Conservation (phyloP, 306 rosid genomes). For the Cucumis cinereus region DNA sequence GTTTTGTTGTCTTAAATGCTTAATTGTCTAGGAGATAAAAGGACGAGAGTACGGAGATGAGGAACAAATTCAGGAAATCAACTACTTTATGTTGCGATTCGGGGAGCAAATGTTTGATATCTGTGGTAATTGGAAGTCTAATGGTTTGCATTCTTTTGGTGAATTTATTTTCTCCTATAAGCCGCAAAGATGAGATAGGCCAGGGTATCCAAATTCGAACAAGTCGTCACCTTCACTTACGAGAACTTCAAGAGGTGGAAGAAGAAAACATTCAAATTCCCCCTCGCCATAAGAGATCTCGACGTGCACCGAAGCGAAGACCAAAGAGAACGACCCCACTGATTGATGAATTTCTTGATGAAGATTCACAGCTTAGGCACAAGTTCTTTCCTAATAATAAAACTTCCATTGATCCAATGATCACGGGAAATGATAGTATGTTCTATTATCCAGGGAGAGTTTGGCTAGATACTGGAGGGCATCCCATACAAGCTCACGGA, state of each 20-base stretch:
- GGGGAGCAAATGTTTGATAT: conserved; percentile 55
- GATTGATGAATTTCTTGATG: conserved; percentile 91
- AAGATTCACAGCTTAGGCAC: conserved; percentile 71
- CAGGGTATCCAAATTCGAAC: conserved; percentile 25
- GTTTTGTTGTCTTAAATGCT: conserved; percentile 41
- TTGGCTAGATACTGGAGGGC: conserved; percentile 88
- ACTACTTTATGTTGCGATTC: conserved; percentile 59
- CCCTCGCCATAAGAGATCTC: conserved; percentile 89
- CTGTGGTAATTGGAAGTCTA: conserved; percentile 54
- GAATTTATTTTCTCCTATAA: conserved; percentile 34
- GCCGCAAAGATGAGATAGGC: conserved; percentile 20
- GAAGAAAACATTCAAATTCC: conserved; percentile 71
- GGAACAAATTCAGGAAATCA: conserved; percentile 76
- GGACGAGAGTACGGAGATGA: conserved; percentile 60
- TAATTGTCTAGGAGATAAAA: conserved; percentile 49
- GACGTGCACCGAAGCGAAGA: conserved; percentile 71
- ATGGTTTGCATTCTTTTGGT: conserved; percentile 62
- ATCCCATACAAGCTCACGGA: conserved; percentile 96
- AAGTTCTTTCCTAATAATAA: conserved; percentile 63
- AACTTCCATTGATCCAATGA: conserved; percentile 50
- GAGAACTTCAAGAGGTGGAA: conserved; percentile 71
- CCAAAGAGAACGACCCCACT: conserved; percentile 58
- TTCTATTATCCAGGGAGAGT: conserved; percentile 74
- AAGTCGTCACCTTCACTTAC: conserved; percentile 40
- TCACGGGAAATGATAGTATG: conserved; percentile 39